Conservation (phyloP, 228 moss, liverwort and hornwort species). For the Sphagnum fallax region DNA sequence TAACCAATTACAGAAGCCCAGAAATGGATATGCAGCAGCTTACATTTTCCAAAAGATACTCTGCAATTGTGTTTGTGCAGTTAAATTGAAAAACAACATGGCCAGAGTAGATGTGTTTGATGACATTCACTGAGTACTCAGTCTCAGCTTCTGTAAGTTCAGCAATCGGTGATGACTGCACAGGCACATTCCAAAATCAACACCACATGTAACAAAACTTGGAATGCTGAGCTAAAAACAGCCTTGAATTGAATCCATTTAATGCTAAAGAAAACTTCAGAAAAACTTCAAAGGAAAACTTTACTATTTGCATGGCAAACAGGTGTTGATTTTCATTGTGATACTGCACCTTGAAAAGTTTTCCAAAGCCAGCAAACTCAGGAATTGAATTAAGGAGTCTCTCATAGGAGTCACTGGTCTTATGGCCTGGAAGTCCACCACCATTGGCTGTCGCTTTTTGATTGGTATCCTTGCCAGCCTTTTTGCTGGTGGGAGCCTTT, state of each 20-base stretch:
- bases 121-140: slow-evolving; percentile 73
- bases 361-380: slow-evolving; percentile 78
- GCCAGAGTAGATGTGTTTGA: slow-evolving; percentile 80
- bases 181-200: slow-evolving; percentile 2
- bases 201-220: too few species aligned
- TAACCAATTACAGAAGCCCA: too few species aligned
- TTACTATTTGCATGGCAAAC: too few species aligned
- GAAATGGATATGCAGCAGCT: slow-evolving; percentile 1
- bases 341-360: slow-evolving; percentile 68
- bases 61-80: slow-evolving; percentile 80
- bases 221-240: too few species aligned
- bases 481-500: slow-evolving; percentile 75
- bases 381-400: slow-evolving; percentile 69
- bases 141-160: slow-evolving; percentile 92
- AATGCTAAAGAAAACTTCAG: too few species aligned
- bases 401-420: slow-evolving; percentile 65
- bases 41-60: slow-evolving; percentile 83
- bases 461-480: slow-evolving; percentile 65
- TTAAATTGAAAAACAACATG: slow-evolving; percentile 85
- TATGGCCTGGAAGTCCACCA: slow-evolving; percentile 22
- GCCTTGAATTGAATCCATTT: too few species aligned
- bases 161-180: slow-evolving; percentile 64
- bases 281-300: too few species aligned
- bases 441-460: slow-evolving; percentile 58
- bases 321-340: too few species aligned